Conservation (phyloP, 179 eudicot genomes). For the Spinacia oleracea region DNA sequence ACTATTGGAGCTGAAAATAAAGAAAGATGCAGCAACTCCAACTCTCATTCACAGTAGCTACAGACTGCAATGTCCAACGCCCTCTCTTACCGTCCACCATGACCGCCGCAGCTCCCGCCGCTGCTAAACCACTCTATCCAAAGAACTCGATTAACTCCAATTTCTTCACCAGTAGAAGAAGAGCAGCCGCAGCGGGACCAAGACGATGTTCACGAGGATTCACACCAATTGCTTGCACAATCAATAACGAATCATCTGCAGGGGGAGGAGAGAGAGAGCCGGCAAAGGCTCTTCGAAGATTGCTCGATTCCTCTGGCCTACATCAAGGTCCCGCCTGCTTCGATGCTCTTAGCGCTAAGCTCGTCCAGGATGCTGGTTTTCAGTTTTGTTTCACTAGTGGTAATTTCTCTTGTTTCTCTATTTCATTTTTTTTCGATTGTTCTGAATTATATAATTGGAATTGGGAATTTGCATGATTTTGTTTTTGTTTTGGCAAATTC, state of each 20-base stretch:
- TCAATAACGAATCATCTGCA: background rate
- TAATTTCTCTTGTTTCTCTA: constrained; percentile 17
- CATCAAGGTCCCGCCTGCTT: constrained; percentile 97
- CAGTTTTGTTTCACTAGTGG: constrained; percentile 84
- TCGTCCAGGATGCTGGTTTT: constrained; percentile 71
- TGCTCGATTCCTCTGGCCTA: constrained; percentile 65
- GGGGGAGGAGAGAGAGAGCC: constrained; percentile 25
- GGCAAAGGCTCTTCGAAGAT: constrained; percentile 49
- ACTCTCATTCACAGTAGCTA: too few species aligned
- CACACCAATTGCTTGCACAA: background rate
- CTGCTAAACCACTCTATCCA: background rate
- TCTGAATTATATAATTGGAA: background rate
- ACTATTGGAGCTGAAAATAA: too few species aligned
- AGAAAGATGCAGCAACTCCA: background rate
- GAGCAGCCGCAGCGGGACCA: background rate
- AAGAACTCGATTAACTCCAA: background rate
- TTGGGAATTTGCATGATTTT: background rate
- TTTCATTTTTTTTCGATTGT: background rate
- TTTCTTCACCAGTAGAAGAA: background rate
- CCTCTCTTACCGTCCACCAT: background rate
- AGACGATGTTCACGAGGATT: background rate
- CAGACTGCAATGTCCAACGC: constrained; percentile 6
- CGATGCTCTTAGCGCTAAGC: constrained; percentile 90
- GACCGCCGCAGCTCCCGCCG: background rate
- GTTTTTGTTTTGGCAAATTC: too few species aligned